These are phyloP conservation scores for Chaetothyriales sp. DNA, from an alignment of 2,329 filamentous ascomycete genomes.

Conservation along the genomic window DNA sequence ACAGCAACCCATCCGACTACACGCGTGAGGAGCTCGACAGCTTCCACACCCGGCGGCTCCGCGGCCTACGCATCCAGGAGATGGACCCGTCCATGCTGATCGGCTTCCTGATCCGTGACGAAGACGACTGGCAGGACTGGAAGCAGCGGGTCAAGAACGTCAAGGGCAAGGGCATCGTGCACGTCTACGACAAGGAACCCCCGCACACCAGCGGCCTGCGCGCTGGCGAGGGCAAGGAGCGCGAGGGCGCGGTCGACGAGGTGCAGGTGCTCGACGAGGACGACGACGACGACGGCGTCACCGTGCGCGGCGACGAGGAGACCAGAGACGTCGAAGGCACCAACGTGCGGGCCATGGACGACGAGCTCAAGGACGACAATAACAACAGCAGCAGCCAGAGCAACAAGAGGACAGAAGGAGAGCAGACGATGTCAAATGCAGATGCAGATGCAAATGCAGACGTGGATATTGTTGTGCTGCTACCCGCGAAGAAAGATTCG, in stretches of 20 bases:
- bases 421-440: not conserved
- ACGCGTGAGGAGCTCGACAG: conserved; percentile 60
- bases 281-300: conserved; percentile 15
- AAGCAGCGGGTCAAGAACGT: conserved; percentile 59
- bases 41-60: conserved; percentile 75
- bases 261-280: conserved; percentile 67
- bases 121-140: conserved; percentile 77
- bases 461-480: not conserved
- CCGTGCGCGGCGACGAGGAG: conserved; percentile 9
- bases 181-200: conserved; percentile 61
- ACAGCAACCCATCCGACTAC: conserved; percentile 36
- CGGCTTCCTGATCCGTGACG: conserved; percentile 71
- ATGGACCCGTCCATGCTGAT: conserved; percentile 99
- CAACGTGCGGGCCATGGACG: not conserved
- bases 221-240: conserved; percentile 41
- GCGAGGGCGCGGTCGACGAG: conserved; percentile 68
- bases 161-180: conserved; percentile 72
- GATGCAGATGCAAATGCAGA: not conserved
- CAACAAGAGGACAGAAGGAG: not conserved
- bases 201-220: conserved; percentile 22
- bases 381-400: not conserved
- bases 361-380: not conserved
- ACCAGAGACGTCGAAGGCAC: not conserved
- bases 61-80: conserved; percentile 70
- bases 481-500: not conserved